A percentile compares a stretch with the other conserved stretches of the same genome.
These are phyloP conservation scores for Coffea eugenioides DNA, from an alignment of 257 asterid genomes.

Conservation along the genomic window DNA sequence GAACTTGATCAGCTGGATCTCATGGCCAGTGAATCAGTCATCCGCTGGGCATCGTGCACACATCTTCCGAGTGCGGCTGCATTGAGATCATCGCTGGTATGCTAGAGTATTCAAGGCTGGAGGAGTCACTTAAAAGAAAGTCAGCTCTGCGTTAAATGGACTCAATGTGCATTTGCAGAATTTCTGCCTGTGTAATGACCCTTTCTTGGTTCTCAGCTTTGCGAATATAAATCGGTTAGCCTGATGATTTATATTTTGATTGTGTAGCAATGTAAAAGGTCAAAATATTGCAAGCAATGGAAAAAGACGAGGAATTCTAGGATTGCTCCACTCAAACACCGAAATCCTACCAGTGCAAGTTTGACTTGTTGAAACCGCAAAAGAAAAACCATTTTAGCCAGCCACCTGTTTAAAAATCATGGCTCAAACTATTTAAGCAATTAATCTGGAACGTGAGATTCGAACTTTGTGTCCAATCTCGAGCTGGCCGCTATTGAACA, in stretches of 20 bases:
- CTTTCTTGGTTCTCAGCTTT: conserved; percentile 4
- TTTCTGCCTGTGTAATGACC: background rate
- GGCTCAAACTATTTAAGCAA: too few relatives aligned
- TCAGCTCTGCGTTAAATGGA: background rate
- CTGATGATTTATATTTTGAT: background rate
- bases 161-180: background rate
- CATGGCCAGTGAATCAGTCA: conserved; percentile 41
- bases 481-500: too few relatives aligned
- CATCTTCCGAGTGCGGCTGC: conserved; percentile 40
- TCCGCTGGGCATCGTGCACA: conserved; percentile 63
- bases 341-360: background rate
- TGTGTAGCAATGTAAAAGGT: background rate
- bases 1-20: conserved; percentile 51
- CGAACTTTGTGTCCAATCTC: too few relatives aligned
- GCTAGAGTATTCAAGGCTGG: conserved; percentile 22
- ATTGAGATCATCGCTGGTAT: conserved; percentile 50
- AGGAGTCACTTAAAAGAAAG: background rate
- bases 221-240: background rate
- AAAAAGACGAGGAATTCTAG: background rate
- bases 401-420: background rate
- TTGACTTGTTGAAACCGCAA: background rate
- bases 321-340: too few relatives aligned
- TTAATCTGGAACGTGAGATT: too few relatives aligned
- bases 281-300: background rate
- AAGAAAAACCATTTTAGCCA: background rate